Evolutionary conservation across 2,329 filamentous ascomycete genomes (phyloP).

Genomic region (Aspergillus sp.): DNA sequence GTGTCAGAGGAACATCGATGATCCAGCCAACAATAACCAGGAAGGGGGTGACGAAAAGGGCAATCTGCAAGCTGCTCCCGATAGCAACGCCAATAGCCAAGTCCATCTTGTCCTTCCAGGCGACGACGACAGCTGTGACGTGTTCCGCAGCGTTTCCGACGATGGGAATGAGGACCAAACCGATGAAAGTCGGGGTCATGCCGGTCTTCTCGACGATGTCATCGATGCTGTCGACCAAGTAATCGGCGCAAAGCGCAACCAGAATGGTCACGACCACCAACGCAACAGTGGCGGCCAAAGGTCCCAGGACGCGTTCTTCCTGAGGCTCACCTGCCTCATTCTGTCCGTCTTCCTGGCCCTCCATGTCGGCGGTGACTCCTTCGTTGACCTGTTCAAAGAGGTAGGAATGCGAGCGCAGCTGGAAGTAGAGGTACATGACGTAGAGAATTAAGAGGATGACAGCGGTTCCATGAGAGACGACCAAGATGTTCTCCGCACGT

Average conservation of each 20-base stretch:
- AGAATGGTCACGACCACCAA: conserved; percentile 49
- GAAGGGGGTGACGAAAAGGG: conserved; percentile 67
- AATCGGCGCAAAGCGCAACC: conserved; percentile 61
- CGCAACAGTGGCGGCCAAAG: conserved; percentile 52
- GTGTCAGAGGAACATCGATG: conserved; percentile 62
- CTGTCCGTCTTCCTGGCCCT: conserved; percentile 25
- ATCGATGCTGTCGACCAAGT: conserved; percentile 68
- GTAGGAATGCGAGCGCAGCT: conserved; percentile 65
- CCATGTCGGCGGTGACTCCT: conserved; percentile 33
- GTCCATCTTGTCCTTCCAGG: conserved; percentile 80
- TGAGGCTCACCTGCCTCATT: conserved; percentile 29
- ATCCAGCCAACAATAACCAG: conserved; percentile 74
- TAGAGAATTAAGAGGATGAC: conserved; percentile 70
- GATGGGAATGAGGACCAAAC: conserved; percentile 72
- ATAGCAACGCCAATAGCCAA: conserved; percentile 73
- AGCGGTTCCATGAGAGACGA: conserved; percentile 68
- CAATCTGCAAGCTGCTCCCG: conserved; percentile 72
- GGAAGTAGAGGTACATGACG: conserved; percentile 69
- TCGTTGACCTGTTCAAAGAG: conserved; percentile 54
- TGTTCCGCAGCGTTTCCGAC: conserved; percentile 81
- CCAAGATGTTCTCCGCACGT: conserved; percentile 54
- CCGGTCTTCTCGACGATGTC: conserved; percentile 55
- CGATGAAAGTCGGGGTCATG: conserved; percentile 68
- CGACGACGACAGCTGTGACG: conserved; percentile 71
- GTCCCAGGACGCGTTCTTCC: conserved; percentile 51